Percentiles rank a stretch among this genome's conserved stretches.
These are phyloP conservation scores for Fusarium musae DNA, from an alignment of 2,329 filamentous ascomycete species.

Conservation along the genomic window DNA sequence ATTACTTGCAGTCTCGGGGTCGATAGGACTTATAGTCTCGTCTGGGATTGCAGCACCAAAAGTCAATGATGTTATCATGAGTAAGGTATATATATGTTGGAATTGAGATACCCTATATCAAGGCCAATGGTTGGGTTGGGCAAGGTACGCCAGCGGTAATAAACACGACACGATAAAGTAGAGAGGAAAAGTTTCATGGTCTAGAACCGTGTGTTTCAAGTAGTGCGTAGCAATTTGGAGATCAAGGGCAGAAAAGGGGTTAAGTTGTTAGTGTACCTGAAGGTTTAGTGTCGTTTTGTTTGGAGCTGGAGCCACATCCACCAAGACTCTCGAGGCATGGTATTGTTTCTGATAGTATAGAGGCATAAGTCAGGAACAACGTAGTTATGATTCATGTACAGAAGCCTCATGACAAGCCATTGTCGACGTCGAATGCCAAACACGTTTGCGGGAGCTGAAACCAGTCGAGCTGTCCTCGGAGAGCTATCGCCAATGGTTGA, in stretches of 20 bases:
- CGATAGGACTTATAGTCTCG: constrained; percentile 7
- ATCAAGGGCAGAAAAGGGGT: constrained; percentile 34
- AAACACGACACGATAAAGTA: neutral
- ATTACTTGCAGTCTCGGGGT: constrained; percentile 30
- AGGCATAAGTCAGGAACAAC: neutral
- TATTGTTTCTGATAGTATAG: neutral
- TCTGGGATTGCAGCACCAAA: neutral
- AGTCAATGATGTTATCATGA: constrained; percentile 1
- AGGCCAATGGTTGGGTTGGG: neutral
- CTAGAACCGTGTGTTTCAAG: constrained; percentile 29
- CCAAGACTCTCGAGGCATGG: neutral
- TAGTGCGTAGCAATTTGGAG: neutral
- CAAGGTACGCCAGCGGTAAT: neutral
- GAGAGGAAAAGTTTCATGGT: constrained; percentile 10
- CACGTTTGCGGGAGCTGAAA: constrained; percentile 27
- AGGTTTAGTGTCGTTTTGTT: constrained; percentile 27
- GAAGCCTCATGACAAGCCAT: neutral
- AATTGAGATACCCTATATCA: constrained; percentile 33
- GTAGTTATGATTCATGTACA: neutral
- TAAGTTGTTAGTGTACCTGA: constrained; percentile 5
- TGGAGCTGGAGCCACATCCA: constrained; percentile 26
- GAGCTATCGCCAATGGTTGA: constrained; percentile 18
- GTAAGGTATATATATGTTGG: neutral
- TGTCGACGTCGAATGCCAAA: neutral
- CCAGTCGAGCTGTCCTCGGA: constrained; percentile 1